Evolutionary conservation across 1,284 basidiomycete genomes (phyloP), one percentile per base, ranked within the genome.

Genomic region (Neonothopanus nambi): DNA sequence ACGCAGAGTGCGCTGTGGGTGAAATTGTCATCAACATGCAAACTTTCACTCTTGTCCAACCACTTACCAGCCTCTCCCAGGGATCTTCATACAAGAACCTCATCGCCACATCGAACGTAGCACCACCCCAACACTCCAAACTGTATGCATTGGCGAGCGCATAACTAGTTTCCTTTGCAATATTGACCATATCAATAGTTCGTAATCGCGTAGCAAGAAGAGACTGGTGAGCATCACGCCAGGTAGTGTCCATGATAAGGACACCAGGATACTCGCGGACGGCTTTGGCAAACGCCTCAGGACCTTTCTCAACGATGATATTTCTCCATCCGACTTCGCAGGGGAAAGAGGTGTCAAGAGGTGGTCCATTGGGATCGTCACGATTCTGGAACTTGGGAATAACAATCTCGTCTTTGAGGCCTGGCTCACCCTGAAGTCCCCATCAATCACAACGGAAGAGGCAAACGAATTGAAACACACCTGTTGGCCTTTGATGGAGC

Each of bases 51-150:
- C 8, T 46, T 44, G 43, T 37, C 42, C 21, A 24, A 57, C 9
- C 33, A 76, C 84, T 44, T 60, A 91, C 90, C 76, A 99, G 77
- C 64, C 97, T 86, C 72, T 98, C 96, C 97, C 97, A 99, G 65
- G 97, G 97, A 75, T 99, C 97, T 73, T 99, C 97, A 72, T 99
- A 98, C 68, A 99, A 77, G 90, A 99, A 99, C 54, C 96, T 89
- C 96, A 99, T 98, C 30, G 97, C 91, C 46, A 99, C 97, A 72
- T 99, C 97, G 68, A 99, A 99, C 4, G 97, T 99, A 44, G 97
- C 97, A 61, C 97, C 97, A 67, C 97, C 97, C 97, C 97, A 99
- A 81, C 96, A 98, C 72, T 99, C 97, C 61, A 99, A 75, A 67
- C 91, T 91, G 79, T 95, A 99, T 18, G 97, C 93, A 67, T 98